Percentiles rank a stretch among this genome's conserved stretches.
These are phyloP conservation scores for Tolypocladium cylindrosporum DNA, from an alignment of 2,329 filamentous ascomycete species.

Conservation along the genomic window DNA sequence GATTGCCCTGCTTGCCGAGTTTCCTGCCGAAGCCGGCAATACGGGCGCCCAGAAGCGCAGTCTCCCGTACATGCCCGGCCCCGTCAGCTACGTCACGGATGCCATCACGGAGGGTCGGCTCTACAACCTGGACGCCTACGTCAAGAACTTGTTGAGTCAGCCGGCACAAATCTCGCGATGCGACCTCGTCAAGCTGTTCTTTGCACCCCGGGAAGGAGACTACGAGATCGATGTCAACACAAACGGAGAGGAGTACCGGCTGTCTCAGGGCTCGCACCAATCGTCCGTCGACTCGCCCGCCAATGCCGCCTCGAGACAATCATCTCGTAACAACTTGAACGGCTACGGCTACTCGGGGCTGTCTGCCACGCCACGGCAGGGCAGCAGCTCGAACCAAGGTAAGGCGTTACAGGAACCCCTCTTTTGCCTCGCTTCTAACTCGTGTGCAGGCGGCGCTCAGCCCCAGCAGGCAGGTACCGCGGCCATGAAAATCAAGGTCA, in stretches of 20 bases:
- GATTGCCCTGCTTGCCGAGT: conserved; percentile 84
- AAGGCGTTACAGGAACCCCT: not conserved
- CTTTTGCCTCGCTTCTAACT: not conserved
- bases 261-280: conserved; percentile 60
- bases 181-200: conserved; percentile 79
- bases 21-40: conserved; percentile 87
- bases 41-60: conserved; percentile 68
- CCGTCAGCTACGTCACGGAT: conserved; percentile 96
- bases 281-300: conserved; percentile 55
- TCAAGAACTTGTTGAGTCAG: conserved; percentile 80
- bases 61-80: conserved; percentile 94
- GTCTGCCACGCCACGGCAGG: conserved; percentile 36
- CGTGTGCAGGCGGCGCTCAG: not conserved
- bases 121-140: conserved; percentile 89
- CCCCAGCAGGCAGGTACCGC: conserved; percentile 21
- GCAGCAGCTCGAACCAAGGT: conserved; percentile 30
- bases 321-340: conserved; percentile 54
- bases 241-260: conserved; percentile 61
- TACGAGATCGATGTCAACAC: conserved; percentile 76
- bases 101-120: conserved; percentile 88
- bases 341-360: conserved; percentile 43
- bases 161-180: conserved; percentile 77
- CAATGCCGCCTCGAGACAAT: conserved; percentile 52
- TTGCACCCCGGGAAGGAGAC: conserved; percentile 80
- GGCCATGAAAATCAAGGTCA: conserved; percentile 88